Evolutionary conservation across 2,329 filamentous ascomycete genomes (phyloP).

Genomic region (Zasmidium cellare): DNA sequence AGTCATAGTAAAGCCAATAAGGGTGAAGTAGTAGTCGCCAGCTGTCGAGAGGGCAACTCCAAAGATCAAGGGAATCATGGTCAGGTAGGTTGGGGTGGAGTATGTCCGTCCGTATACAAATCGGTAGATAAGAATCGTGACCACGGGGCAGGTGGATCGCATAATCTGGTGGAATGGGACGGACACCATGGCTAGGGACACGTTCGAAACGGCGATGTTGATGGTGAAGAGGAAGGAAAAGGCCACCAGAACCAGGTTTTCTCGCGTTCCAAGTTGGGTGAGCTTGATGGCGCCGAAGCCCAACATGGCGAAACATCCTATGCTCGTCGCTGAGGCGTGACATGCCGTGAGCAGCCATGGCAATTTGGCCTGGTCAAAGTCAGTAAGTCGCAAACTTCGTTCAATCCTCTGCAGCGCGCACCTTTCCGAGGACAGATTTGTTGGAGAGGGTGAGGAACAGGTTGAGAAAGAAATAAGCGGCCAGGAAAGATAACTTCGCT

Average conservation of each 20-base stretch:
- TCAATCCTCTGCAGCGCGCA: background rate
- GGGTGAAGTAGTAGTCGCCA: conserved; percentile 64
- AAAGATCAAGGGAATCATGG: conserved; percentile 60
- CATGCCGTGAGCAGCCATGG: conserved; percentile 63
- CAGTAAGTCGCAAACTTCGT: background rate
- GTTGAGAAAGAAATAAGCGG: conserved; percentile 52
- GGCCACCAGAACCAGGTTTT: conserved; percentile 57
- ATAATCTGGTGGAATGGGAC: conserved; percentile 68
- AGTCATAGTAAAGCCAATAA: conserved; percentile 45
- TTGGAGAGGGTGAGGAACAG: conserved; percentile 58
- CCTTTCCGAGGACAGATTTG: conserved; percentile 55
- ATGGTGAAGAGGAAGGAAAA: conserved; percentile 64
- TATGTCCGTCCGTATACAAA: conserved; percentile 58
- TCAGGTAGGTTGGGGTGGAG: conserved; percentile 57
- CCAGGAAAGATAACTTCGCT: conserved; percentile 28
- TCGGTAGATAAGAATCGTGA: conserved; percentile 63
- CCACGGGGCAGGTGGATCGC: conserved; percentile 61
- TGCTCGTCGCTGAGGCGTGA: conserved; percentile 58
- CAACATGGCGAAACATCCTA: conserved; percentile 58
- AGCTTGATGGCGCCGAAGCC: conserved; percentile 55
- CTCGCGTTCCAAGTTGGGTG: conserved; percentile 52
- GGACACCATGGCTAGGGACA: conserved; percentile 62
- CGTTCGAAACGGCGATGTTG: conserved; percentile 65
- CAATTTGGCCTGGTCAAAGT: conserved; percentile 52
- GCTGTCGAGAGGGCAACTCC: conserved; percentile 62